phyloP scores from a whole-genome alignment of 441 rosid genomes.

The Rhodomyrtus psidioides region DNA sequence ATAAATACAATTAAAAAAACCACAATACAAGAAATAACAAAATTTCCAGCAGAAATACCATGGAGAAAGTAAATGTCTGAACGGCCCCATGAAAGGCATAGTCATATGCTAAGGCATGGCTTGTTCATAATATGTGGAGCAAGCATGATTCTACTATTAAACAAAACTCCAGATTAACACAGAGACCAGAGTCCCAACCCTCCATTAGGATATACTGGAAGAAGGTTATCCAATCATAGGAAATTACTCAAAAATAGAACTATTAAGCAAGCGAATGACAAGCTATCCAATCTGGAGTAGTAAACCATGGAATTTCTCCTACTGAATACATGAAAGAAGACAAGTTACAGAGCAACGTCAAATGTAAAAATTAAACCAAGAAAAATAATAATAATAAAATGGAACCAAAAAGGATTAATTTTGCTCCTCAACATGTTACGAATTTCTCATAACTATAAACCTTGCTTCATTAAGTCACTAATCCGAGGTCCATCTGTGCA shows the following conservation, averaged over 20 bases:
- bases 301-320: not conserved
- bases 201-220: not conserved
- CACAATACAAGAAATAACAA: not conserved
- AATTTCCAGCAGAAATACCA: not conserved
- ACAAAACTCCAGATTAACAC: not conserved
- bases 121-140: not conserved
- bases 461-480: not conserved
- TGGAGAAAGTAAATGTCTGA: not conserved
- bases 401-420: not conserved
- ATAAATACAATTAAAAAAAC: not conserved
- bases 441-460: not conserved
- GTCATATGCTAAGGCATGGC: not conserved
- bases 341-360: not conserved
- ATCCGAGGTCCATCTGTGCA: not conserved
- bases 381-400: not conserved
- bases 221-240: not conserved
- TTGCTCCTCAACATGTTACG: not conserved
- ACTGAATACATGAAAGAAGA: not conserved
- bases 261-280: not conserved
- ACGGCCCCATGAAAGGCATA: not conserved
- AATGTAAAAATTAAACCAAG: not conserved
- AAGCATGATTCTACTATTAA: not conserved
- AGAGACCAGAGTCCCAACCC: not conserved
- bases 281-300: not conserved
- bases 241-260: not conserved